Percentiles rank a stretch among this genome's conserved stretches.
These are phyloP conservation scores for Gloeostereum incarnatum DNA, from an alignment of 768 basidiomycete genomes.

Conservation along the genomic window DNA sequence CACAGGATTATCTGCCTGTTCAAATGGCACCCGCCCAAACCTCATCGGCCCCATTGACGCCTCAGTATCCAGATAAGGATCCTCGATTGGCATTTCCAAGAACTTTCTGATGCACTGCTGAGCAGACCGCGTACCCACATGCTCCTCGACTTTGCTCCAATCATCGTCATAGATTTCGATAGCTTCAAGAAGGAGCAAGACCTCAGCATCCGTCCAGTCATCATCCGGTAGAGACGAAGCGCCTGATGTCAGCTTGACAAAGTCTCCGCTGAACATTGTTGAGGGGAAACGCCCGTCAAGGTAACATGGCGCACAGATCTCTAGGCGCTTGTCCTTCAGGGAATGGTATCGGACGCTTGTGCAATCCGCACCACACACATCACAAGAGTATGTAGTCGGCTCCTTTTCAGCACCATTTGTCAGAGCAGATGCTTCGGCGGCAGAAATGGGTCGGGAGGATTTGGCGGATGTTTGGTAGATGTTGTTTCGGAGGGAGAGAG, in stretches of 20 bases:
- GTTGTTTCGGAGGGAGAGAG: conserved; percentile 78
- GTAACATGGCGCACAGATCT: conserved; percentile 88
- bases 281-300: conserved; percentile 95
- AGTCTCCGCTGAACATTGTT: conserved; percentile 94
- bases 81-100: conserved; percentile 93
- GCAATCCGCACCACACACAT: conserved; percentile 94
- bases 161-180: conserved; percentile 99
- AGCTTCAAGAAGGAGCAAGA: conserved; percentile 83
- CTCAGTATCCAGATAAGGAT: conserved; percentile 77
- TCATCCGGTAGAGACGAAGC: conserved; percentile 37
- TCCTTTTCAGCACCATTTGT: conserved; percentile 44
- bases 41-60: conserved; percentile 68
- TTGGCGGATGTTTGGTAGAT: conserved; percentile 88
- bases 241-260: conserved; percentile 68
- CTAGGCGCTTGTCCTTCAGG: conserved; percentile 85
- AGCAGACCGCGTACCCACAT: conserved; percentile 84
- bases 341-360: conserved; percentile 84
- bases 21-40: conserved; percentile 79
- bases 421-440: conserved; percentile 59
- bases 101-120: conserved; percentile 97
- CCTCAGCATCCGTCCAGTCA: conserved; percentile 90
- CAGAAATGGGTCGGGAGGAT: conserved; percentile 60
- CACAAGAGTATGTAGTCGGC: conserved; percentile 58
- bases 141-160: conserved; percentile 88
- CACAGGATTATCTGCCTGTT: conserved; percentile 93